Conservation (phyloP, 1,284 basidiomycete species). For the Heterobasidion parviporum region DNA sequence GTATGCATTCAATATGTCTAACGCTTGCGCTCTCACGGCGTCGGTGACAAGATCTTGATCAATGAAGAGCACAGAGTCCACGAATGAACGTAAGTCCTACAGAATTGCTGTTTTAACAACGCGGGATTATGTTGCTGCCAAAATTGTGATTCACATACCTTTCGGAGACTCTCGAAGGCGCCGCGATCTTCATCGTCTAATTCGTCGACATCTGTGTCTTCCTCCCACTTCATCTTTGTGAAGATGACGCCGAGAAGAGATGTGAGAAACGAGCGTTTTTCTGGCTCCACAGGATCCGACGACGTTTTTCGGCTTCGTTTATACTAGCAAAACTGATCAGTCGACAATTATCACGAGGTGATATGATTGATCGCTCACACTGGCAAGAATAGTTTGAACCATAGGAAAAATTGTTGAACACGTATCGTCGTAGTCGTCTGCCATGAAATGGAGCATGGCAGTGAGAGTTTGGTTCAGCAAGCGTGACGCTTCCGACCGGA, state of each 20-base stretch:
- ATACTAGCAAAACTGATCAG: constrained; percentile 39
- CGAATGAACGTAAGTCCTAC: constrained; percentile 75
- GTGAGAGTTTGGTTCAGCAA: constrained; percentile 72
- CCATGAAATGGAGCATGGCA: constrained; percentile 82
- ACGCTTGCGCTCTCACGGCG: constrained; percentile 62
- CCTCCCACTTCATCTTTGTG: constrained; percentile 90
- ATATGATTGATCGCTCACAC: constrained; percentile 42
- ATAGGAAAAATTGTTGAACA: constrained; percentile 80
- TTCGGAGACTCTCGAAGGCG: constrained; percentile 82
- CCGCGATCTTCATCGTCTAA: constrained; percentile 85
- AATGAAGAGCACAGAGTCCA: constrained; percentile 76
- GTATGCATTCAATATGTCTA: constrained; percentile 67
- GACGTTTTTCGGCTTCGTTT: constrained; percentile 70
- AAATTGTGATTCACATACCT: constrained; percentile 35
- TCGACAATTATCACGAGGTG: not conserved
- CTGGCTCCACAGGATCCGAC: constrained; percentile 57
- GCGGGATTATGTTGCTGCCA: constrained; percentile 1
- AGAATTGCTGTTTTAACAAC: not conserved
- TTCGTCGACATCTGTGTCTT: constrained; percentile 73
- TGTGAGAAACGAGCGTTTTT: constrained; percentile 75
- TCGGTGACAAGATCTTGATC: constrained; percentile 76
- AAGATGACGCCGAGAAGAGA: constrained; percentile 78
- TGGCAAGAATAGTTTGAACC: constrained; percentile 65
- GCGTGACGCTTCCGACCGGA: constrained; percentile 61
- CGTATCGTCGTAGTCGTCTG: constrained; percentile 84